Base-by-base conservation (phyloP, 108 stramenopile species). In the Thalassiosira profunda region DNA sequence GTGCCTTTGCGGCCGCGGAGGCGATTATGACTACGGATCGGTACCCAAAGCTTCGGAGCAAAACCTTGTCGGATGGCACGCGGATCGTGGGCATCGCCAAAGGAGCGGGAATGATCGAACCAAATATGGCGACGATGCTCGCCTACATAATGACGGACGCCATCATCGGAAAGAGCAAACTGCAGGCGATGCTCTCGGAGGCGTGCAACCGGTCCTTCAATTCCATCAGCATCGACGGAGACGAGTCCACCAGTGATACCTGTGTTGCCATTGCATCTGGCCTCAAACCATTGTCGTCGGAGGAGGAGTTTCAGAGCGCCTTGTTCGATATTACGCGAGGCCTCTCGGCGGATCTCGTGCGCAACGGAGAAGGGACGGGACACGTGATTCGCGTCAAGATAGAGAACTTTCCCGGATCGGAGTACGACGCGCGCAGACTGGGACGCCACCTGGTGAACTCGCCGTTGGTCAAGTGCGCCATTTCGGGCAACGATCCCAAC, bases 61-160 rank as follows among this genome's bases (percentile, higher is more conserved):
- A 82, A 35, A 94, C 93, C 2, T 71, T 94, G 43, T 88, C 87
- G 20, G 83, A 90, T 59, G 93, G 93, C 33, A 84, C 87, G 18
- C 58, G 90, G 25, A 57, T 94, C 42, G 90, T 94, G 10, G 93
- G 89, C 31, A 85, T 94, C 51, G 93, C 90, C 37, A 99, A 99
- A 76, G 99, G 99, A 12, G 99, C 99, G 8, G 99, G 99, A 20
- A 99, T 99, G 99, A 98, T 98, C 58, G 97, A 98, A 71, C 97
- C 98, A 12, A 97, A 98, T 70, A 96, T 98, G 94, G 97, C 95
- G 2, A 98, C 98, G 31, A 98, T 98, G 98, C 83, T 99, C 34
- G 85, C 85, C 8, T 99, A 97, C 68, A 76, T 99, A 30, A 67
- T 98, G 80, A 98, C 98, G 2, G 98, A 99, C 74, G 92, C 91